A percentile compares a stretch with the other conserved stretches of the same genome.
These are phyloP conservation scores for Jacaranda mimosifolia DNA, from an alignment of 257 asterid genomes.

Conservation along the genomic window DNA sequence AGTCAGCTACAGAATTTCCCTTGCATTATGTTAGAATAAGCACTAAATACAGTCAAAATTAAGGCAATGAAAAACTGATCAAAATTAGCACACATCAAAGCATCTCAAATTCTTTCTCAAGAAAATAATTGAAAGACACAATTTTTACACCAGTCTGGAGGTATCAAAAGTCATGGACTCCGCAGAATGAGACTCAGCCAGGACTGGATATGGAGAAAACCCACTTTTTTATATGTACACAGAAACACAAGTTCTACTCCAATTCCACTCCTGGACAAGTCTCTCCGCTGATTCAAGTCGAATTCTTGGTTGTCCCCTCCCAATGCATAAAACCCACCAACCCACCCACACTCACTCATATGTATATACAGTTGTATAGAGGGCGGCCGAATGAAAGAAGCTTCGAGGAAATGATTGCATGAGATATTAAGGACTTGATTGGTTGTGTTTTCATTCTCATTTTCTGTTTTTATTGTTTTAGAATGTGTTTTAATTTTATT, in stretches of 20 bases:
- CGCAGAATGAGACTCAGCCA: slow-evolving; percentile 11
- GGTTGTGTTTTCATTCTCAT: too few species aligned
- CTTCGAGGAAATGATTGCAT: background rate
- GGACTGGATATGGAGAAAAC: slow-evolving; percentile 31
- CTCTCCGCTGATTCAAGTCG: background rate
- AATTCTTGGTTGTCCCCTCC: background rate
- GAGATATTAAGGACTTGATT: background rate
- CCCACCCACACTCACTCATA: background rate
- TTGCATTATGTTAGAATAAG: too few species aligned
- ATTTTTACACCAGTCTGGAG: background rate
- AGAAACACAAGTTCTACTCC: background rate
- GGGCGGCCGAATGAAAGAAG: background rate
- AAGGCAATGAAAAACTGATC: too few species aligned
- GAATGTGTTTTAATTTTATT: too few species aligned
- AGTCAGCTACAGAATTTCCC: background rate
- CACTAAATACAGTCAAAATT: background rate
- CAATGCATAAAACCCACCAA: too few species aligned
- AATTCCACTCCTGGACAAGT: slow-evolving; percentile 8
- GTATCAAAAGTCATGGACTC: background rate
- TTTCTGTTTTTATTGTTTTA: too few species aligned
- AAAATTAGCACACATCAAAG: too few species aligned
- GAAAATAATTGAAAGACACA: background rate
- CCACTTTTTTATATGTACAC: background rate
- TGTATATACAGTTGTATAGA: background rate
- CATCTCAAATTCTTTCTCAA: background rate